Percentiles rank a stretch among this genome's conserved stretches.
phyloP scores from a whole-genome alignment of 495 filamentous ascomycete species.

The Xylaria longipes region DNA sequence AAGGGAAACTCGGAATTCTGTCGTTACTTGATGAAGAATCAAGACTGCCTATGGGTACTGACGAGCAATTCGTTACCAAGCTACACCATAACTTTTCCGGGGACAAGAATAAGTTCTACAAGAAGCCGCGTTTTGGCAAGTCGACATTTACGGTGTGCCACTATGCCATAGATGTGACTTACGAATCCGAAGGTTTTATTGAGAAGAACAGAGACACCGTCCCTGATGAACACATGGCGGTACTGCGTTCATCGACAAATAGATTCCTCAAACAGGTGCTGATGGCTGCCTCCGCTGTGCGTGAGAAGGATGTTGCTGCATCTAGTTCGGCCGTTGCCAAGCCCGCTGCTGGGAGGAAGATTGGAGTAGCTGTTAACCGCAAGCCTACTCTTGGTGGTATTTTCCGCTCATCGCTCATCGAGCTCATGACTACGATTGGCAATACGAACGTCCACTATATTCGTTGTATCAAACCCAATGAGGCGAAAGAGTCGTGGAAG shows the following conservation, averaged over 20 bases:
- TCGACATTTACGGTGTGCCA: slow-evolving; percentile 98
- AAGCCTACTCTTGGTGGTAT: slow-evolving; percentile 98
- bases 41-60: slow-evolving; percentile 92
- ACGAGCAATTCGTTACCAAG: slow-evolving; percentile 97
- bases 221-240: slow-evolving; percentile 95
- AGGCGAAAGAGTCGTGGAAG: slow-evolving; percentile 95
- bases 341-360: slow-evolving; percentile 76
- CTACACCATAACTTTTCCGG: slow-evolving; percentile 91
- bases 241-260: slow-evolving; percentile 84
- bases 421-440: slow-evolving; percentile 97
- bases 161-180: slow-evolving; percentile 98
- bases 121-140: slow-evolving; percentile 97
- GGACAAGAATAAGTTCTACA: slow-evolving; percentile 97
- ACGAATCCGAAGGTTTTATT: slow-evolving; percentile 99
- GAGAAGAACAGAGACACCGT: slow-evolving; percentile 99
- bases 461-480: slow-evolving; percentile 98
- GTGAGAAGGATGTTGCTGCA: slow-evolving; percentile 82
- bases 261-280: slow-evolving; percentile 85
- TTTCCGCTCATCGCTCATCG: slow-evolving; percentile 97
- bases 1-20: slow-evolving; percentile 93
- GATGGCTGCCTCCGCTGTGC: slow-evolving; percentile 79
- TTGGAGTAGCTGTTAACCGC: slow-evolving; percentile 88
- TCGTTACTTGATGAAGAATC: slow-evolving; percentile 96
- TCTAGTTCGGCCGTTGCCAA: slow-evolving; percentile 73
- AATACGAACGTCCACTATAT: slow-evolving; percentile 99